Percentiles rank a stretch among this genome's conserved stretches.
Evolutionary conservation across 2,329 filamentous ascomycete genomes (phyloP).

Genomic region (Fusarium penzigii): DNA sequence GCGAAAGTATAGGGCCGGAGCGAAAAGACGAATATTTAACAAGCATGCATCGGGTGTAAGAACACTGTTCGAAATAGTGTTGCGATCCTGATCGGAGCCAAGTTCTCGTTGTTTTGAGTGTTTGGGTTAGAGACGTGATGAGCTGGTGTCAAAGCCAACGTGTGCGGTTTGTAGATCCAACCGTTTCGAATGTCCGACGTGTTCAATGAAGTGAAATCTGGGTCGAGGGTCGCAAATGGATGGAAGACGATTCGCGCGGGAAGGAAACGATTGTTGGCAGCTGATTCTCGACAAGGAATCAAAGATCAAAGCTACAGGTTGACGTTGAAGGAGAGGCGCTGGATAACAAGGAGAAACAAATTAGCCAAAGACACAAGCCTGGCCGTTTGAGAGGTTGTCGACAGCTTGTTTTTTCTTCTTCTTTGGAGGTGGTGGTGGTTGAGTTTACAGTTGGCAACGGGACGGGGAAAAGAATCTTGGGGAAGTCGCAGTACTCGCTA

Average conservation of each 20-base stretch:
- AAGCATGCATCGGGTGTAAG: conserved; percentile 23
- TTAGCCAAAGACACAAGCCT: background rate
- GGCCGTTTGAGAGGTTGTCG: background rate
- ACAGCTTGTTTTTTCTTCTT: too few relatives aligned
- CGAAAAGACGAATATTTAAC: conserved; percentile 10
- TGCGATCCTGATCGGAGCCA: background rate
- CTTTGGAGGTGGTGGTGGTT: background rate
- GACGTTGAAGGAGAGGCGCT: background rate
- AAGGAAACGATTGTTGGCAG: background rate
- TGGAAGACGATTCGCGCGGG: background rate
- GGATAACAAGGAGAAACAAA: background rate
- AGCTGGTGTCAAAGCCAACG: background rate
- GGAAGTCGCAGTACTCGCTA: background rate
- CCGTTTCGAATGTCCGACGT: background rate
- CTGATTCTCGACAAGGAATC: background rate
- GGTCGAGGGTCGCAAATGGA: background rate
- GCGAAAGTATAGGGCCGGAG: background rate
- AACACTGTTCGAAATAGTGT: conserved; percentile 2
- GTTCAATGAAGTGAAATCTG: background rate
- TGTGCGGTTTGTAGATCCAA: background rate
- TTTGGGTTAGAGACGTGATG: background rate
- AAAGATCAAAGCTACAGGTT: background rate
- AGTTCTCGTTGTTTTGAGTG: background rate
- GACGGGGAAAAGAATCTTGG: background rate
- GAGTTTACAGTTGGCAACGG: background rate